Conservation (phyloP, 164 flowering plant species). For the Saururus chinensis region DNA sequence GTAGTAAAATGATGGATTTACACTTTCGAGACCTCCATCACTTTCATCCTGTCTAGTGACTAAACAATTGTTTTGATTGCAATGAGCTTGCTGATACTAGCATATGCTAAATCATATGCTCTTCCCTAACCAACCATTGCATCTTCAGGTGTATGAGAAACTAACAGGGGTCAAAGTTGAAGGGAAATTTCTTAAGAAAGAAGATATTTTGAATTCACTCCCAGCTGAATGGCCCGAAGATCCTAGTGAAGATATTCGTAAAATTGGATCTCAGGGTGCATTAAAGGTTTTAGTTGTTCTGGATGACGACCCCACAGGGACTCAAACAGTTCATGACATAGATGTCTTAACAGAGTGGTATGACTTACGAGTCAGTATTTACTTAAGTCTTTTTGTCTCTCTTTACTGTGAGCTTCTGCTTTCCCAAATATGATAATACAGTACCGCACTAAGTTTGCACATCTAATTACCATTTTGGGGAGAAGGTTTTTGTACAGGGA, state of each 20-base stretch:
- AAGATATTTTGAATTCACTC: conserved; percentile 53
- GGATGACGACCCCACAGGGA: conserved; percentile 99
- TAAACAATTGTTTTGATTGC: no score
- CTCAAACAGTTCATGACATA: conserved; percentile 95
- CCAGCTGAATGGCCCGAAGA: conserved; percentile 88
- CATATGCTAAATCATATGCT: no score
- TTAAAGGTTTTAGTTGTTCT: conserved; percentile 73
- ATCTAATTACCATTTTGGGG: neutral
- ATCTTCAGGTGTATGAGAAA: conserved; percentile 77
- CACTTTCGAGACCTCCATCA: no score
- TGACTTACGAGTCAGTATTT: conserved; percentile 7
- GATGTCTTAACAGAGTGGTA: conserved; percentile 98
- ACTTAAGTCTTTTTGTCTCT: neutral
- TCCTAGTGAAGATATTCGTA: conserved; percentile 54
- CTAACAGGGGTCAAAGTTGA: conserved; percentile 85
- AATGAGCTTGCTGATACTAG: no score
- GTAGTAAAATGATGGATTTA: no score
- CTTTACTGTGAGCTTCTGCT: no score
- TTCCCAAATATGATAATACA: no score
- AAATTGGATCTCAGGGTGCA: conserved; percentile 26
- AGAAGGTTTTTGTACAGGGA: neutral
- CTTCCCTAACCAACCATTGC: neutral
- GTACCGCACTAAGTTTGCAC: no score
- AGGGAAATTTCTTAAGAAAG: conserved; percentile 65
- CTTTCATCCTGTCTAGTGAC: no score